These are phyloP conservation scores for Xerocomellus amylosporus DNA, from an alignment of 768 basidiomycete species.

Conservation along the genomic window DNA sequence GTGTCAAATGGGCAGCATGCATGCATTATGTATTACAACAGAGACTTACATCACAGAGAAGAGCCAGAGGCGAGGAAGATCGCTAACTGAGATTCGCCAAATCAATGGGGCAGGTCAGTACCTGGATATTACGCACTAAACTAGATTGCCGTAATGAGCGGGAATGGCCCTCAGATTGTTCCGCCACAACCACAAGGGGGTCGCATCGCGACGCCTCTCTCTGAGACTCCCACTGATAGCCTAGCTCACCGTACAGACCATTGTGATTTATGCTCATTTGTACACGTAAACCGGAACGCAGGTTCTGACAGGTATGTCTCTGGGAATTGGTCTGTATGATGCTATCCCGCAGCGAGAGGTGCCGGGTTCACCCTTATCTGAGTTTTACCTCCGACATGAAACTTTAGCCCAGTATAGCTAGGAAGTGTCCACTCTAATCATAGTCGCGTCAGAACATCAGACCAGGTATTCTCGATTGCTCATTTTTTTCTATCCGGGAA, in stretches of 20 bases:
- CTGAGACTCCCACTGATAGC: background rate
- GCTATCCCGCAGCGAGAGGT: background rate
- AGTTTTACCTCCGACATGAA: slow-evolving; percentile 11
- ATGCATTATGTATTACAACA: slow-evolving; percentile 16
- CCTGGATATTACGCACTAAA: slow-evolving; percentile 18
- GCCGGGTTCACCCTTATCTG: slow-evolving; percentile 18
- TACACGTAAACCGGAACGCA: slow-evolving; percentile 18
- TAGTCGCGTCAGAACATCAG: slow-evolving; percentile 18
- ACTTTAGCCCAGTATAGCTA: slow-evolving; percentile 18
- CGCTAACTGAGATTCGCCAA: slow-evolving; percentile 23
- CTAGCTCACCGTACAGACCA: background rate
- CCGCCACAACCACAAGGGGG: slow-evolving; percentile 15
- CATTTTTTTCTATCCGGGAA: slow-evolving; percentile 23
- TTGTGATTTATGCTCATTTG: background rate
- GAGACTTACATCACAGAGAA: background rate
- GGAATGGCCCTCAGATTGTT: slow-evolving; percentile 16
- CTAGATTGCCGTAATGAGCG: slow-evolving; percentile 29
- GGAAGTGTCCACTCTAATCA: slow-evolving; percentile 10
- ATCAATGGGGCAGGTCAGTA: slow-evolving; percentile 7
- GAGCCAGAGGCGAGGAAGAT: slow-evolving; percentile 18
- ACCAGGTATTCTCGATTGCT: slow-evolving; percentile 17
- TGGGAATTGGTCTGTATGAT: background rate
- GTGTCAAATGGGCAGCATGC: background rate
- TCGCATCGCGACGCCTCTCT: slow-evolving; percentile 5
- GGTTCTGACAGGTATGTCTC: background rate